Evolutionary conservation across 768 basidiomycete species (phyloP).

Genomic region (Tricholomella constricta): DNA sequence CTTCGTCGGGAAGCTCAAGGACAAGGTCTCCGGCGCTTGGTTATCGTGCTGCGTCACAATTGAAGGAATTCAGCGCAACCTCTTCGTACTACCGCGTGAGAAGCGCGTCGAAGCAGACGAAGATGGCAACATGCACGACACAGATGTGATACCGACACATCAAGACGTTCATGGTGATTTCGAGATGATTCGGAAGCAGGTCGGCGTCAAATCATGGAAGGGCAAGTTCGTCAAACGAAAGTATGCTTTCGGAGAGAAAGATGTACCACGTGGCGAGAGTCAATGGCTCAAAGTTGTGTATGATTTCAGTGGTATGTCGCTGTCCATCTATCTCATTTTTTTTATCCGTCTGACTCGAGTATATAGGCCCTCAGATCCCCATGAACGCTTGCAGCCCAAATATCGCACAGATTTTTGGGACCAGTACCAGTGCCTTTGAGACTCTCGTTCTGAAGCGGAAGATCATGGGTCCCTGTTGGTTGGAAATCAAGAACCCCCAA

Average conservation of each 20-base stretch:
- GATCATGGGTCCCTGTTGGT: slow-evolving; percentile 99
- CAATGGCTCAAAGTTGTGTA: slow-evolving; percentile 96
- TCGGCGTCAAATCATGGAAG: slow-evolving; percentile 75
- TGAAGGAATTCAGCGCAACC: slow-evolving; percentile 83
- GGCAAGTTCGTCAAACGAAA: slow-evolving; percentile 85
- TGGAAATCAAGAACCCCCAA: slow-evolving; percentile 75
- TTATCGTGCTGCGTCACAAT: slow-evolving; percentile 87
- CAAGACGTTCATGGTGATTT: slow-evolving; percentile 84
- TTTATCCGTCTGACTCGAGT: neutral
- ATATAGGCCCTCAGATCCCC: slow-evolving; percentile 72
- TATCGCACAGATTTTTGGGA: slow-evolving; percentile 86
- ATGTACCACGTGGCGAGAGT: slow-evolving; percentile 75
- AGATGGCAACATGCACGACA: slow-evolving; percentile 63
- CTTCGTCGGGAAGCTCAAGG: slow-evolving; percentile 90
- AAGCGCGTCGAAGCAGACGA: slow-evolving; percentile 58
- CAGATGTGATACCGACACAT: slow-evolving; percentile 70
- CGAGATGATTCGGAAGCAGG: slow-evolving; percentile 70
- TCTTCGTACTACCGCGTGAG: slow-evolving; percentile 84
- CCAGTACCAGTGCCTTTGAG: slow-evolving; percentile 92
- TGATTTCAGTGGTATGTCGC: slow-evolving; percentile 72
- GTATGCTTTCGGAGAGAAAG: slow-evolving; percentile 89
- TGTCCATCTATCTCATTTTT: neutral
- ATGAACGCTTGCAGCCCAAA: slow-evolving; percentile 75
- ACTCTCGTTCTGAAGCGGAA: slow-evolving; percentile 91
- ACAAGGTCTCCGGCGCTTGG: slow-evolving; percentile 68